Evolutionary conservation across 2,329 filamentous ascomycete species (phyloP).

Genomic region (Claviceps pazoutovae): DNA sequence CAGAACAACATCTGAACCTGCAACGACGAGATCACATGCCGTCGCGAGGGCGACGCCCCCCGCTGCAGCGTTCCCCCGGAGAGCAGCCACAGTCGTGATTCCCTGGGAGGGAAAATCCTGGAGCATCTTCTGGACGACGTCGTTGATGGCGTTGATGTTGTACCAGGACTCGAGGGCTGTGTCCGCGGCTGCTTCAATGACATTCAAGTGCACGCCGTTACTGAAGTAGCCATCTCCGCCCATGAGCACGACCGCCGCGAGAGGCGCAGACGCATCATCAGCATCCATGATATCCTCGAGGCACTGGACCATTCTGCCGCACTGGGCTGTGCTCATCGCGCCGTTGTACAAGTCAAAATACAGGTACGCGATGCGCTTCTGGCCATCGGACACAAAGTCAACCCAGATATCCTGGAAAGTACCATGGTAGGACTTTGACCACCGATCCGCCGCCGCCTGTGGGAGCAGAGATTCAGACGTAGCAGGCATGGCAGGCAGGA

Average conservation of each 20-base stretch:
- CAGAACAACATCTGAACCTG: slow-evolving; percentile 23
- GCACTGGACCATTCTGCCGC: slow-evolving; percentile 21
- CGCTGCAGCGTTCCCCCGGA: slow-evolving; percentile 27
- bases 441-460: slow-evolving; percentile 12
- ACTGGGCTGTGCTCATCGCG: slow-evolving; percentile 27
- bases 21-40: slow-evolving; percentile 23
- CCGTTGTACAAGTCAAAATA: slow-evolving; percentile 30
- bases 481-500: slow-evolving; percentile 11
- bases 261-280: slow-evolving; percentile 6
- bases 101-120: slow-evolving; percentile 21
- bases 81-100: slow-evolving; percentile 24
- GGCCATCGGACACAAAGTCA: slow-evolving; percentile 17
- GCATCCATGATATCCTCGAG: slow-evolving; percentile 20
- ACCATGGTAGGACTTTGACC: slow-evolving; percentile 13
- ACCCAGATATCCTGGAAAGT: slow-evolving; percentile 28
- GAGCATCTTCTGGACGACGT: slow-evolving; percentile 24
- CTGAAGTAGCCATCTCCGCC: slow-evolving; percentile 24
- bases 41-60: slow-evolving; percentile 28
- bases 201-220: slow-evolving; percentile 29
- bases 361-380: slow-evolving; percentile 20
- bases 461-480: slow-evolving; percentile 5
- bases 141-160: slow-evolving; percentile 30
- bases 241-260: slow-evolving; percentile 26
- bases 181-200: slow-evolving; percentile 25
- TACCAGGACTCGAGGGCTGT: slow-evolving; percentile 26